Conservation (phyloP, 2,329 filamentous ascomycete genomes). For the Pezicula carpinea region DNA sequence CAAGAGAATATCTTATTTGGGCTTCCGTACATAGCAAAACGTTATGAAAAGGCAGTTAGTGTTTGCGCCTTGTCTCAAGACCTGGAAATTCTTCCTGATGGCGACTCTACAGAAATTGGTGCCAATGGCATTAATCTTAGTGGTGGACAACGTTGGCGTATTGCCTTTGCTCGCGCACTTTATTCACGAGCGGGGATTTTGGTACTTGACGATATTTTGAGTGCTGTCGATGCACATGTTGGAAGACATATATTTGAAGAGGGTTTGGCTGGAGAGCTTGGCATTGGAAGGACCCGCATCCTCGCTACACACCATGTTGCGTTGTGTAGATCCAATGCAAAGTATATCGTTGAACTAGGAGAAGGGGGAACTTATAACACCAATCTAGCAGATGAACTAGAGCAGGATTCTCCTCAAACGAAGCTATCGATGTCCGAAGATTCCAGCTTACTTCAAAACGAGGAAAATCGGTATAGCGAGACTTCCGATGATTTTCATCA, state of each 20-base stretch:
- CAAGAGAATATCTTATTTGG: slow-evolving; percentile 77
- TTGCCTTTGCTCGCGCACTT: slow-evolving; percentile 73
- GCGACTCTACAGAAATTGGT: slow-evolving; percentile 76
- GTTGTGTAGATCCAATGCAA: slow-evolving; percentile 64
- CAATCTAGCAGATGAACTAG: no score
- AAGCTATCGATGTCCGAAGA: no score
- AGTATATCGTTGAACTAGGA: slow-evolving; percentile 69
- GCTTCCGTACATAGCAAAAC: slow-evolving; percentile 59
- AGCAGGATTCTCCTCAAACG: no score
- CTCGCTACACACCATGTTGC: slow-evolving; percentile 77
- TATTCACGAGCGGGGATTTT: slow-evolving; percentile 76
- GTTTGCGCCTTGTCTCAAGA: slow-evolving; percentile 74
- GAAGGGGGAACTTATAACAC: slow-evolving; percentile 44
- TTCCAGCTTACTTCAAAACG: no score
- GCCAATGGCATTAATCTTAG: slow-evolving; percentile 81
- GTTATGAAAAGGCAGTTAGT: slow-evolving; percentile 65
- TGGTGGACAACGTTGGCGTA: slow-evolving; percentile 78
- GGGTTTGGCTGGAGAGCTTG: slow-evolving; percentile 67
- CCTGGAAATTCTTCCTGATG: slow-evolving; percentile 69
- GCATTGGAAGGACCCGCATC: slow-evolving; percentile 66
- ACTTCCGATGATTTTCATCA: no score
- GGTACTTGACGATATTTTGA: slow-evolving; percentile 80
- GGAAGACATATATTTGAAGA: slow-evolving; percentile 75
- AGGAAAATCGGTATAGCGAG: no score
- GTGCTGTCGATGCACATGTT: slow-evolving; percentile 74